Percentiles rank a stretch among this genome's conserved stretches.
These are phyloP conservation scores for Terana coerulea DNA, from an alignment of 768 basidiomycete species.

Conservation along the genomic window DNA sequence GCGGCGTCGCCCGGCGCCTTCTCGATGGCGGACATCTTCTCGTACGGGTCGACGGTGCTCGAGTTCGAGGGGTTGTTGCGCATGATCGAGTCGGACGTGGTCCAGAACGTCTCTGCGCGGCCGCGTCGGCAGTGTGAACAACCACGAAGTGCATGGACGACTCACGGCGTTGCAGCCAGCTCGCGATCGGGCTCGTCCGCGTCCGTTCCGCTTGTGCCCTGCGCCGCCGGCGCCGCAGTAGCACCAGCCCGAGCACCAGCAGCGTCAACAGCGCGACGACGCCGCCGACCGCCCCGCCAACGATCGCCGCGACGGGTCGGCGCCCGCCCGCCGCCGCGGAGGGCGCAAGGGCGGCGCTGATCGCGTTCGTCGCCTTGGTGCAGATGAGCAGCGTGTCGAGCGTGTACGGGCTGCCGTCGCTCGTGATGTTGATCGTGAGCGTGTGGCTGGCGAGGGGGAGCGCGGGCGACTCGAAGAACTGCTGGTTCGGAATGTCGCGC, in stretches of 20 bases:
- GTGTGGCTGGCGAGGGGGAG: constrained; percentile 30
- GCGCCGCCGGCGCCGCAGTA: constrained; percentile 6
- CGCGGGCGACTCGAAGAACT: constrained; percentile 35
- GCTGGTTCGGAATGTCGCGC: constrained; percentile 34
- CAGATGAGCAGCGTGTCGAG: constrained; percentile 38
- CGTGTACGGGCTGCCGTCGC: constrained; percentile 34
- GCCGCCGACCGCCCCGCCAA: constrained; percentile 15
- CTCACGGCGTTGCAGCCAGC: constrained; percentile 18
- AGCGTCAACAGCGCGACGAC: constrained; percentile 8
- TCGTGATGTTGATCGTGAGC: constrained; percentile 36
- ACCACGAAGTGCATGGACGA: neutral
- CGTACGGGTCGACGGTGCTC: constrained; percentile 12
- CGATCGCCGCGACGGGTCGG: constrained; percentile 6
- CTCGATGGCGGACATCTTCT: constrained; percentile 4
- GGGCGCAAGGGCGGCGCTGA: neutral
- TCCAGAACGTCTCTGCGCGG: constrained; percentile 17
- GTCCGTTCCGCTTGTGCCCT: constrained; percentile 9
- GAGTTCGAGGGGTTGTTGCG: constrained; percentile 21
- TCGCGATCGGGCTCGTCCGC: constrained; percentile 14
- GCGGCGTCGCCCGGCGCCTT: neutral
- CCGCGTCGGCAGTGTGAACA: neutral
- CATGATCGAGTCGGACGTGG: constrained; percentile 23
- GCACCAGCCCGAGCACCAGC: constrained; percentile 3
- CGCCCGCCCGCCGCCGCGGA: neutral
- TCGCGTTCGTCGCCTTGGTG: constrained; percentile 2